These are phyloP conservation scores for Lachancea mirantina DNA, from an alignment of 805 yeast species.

Conservation along the genomic window DNA sequence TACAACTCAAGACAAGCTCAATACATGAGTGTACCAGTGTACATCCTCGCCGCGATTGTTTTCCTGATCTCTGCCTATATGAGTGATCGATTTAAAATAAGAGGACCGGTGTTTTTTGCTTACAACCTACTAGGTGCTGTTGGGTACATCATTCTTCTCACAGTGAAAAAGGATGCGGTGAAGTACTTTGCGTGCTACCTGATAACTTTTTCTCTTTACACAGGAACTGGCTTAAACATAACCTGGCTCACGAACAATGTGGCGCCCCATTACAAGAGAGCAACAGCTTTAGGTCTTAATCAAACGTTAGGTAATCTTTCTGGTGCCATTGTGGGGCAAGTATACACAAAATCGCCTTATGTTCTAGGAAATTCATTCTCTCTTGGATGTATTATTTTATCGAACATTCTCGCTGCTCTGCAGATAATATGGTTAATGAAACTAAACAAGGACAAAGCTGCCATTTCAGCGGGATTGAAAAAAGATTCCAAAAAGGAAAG, in stretches of 20 bases:
- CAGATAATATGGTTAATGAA: slow-evolving; percentile 14
- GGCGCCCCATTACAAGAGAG: slow-evolving; percentile 38
- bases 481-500: slow-evolving; percentile 17
- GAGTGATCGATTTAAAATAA: slow-evolving; percentile 26
- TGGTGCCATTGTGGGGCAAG: slow-evolving; percentile 40
- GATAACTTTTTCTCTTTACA: slow-evolving; percentile 32
- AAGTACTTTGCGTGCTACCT: slow-evolving; percentile 34
- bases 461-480: slow-evolving; percentile 18
- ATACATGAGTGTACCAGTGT: slow-evolving; percentile 36
- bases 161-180: slow-evolving; percentile 26
- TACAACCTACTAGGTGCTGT: slow-evolving; percentile 24
- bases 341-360: slow-evolving; percentile 36
- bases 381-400: slow-evolving; percentile 30
- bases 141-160: slow-evolving; percentile 32
- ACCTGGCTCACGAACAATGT: slow-evolving; percentile 40
- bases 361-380: slow-evolving; percentile 36
- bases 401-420: slow-evolving; percentile 15
- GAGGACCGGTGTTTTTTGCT: slow-evolving; percentile 30
- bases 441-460: slow-evolving; percentile 13
- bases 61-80: slow-evolving; percentile 21
- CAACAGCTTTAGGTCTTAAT: slow-evolving; percentile 37
- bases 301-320: slow-evolving; percentile 40
- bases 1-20: slow-evolving; percentile 30
- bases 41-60: slow-evolving; percentile 30
- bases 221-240: slow-evolving; percentile 34